These are phyloP conservation scores for Tripterygium wilfordii DNA, from an alignment of 177 flowering plant species.

Conservation along the genomic window DNA sequence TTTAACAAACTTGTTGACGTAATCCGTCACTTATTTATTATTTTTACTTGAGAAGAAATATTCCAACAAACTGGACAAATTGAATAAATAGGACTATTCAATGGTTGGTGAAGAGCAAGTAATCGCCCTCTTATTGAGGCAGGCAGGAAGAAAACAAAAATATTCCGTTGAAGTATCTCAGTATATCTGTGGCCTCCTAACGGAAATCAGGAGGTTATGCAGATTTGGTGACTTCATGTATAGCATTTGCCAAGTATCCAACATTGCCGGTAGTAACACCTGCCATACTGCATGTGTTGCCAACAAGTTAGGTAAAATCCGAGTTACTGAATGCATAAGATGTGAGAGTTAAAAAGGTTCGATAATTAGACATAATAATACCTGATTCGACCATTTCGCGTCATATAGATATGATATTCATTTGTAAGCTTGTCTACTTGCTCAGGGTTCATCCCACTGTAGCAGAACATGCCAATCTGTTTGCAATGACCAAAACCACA, in stretches of 20 bases:
- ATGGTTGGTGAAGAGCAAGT: too few relatives aligned
- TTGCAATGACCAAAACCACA: constrained; percentile 7
- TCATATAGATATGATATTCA: constrained; percentile 89
- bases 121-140: too few relatives aligned
- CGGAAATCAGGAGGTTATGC: constrained; percentile 8
- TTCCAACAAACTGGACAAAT: too few relatives aligned
- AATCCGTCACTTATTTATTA: too few relatives aligned
- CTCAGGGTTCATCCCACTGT: constrained; percentile 89
- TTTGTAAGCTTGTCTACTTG: constrained; percentile 85
- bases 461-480: constrained; percentile 99
- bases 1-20: too few relatives aligned
- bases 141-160: too few relatives aligned
- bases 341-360: neutral
- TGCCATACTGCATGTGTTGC: constrained; percentile 64
- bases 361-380: constrained; percentile 8
- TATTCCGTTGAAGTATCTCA: neutral
- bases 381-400: constrained; percentile 98
- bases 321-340: too few relatives aligned
- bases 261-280: constrained; percentile 91
- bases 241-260: constrained; percentile 85
- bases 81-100: too few relatives aligned
- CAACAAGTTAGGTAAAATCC: neutral
- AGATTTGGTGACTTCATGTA: constrained; percentile 79
- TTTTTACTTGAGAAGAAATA: too few relatives aligned
- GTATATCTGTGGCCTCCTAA: neutral